These are phyloP conservation scores for Chrysanthemum lavandulifolium DNA, from an alignment of 129 eudicot genomes.

Conservation along the genomic window DNA sequence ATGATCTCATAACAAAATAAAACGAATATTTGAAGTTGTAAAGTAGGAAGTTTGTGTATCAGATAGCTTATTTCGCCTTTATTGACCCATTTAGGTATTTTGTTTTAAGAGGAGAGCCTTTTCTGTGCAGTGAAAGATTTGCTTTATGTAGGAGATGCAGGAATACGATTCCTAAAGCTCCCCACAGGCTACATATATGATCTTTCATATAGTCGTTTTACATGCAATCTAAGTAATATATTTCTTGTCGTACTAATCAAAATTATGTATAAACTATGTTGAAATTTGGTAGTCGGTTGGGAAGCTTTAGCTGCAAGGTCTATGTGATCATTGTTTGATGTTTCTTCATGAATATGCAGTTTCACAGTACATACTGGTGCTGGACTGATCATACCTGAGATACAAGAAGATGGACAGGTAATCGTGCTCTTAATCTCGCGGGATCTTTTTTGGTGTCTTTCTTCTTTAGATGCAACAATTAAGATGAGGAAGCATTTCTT, in stretches of 20 bases:
- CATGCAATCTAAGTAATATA: neutral
- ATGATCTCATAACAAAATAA: too few relatives aligned
- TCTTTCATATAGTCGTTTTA: neutral
- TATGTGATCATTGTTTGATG: neutral
- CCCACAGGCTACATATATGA: neutral
- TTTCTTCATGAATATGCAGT: constrained; percentile 40
- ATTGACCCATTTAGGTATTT: too few relatives aligned
- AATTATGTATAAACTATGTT: neutral
- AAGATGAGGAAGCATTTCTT: too few relatives aligned
- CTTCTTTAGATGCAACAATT: too few relatives aligned
- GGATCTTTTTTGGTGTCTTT: too few relatives aligned
- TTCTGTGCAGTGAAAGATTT: too few relatives aligned
- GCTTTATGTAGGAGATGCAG: too few relatives aligned
- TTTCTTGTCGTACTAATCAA: neutral
- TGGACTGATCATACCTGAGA: constrained; percentile 90
- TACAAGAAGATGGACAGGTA: constrained; percentile 95
- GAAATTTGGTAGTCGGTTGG: neutral
- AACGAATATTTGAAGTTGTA: too few relatives aligned
- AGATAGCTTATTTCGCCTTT: too few relatives aligned
- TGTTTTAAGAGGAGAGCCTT: too few relatives aligned
- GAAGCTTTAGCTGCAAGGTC: constrained; percentile 5
- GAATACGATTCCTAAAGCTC: too few relatives aligned
- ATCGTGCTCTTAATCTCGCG: neutral
- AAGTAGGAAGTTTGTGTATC: too few relatives aligned
- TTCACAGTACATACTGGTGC: constrained; percentile 96